Percentiles rank a stretch among this genome's conserved stretches.
Evolutionary conservation across 1,139 yeast genomes (phyloP).

Genomic region (Petasospora fabianii): DNA sequence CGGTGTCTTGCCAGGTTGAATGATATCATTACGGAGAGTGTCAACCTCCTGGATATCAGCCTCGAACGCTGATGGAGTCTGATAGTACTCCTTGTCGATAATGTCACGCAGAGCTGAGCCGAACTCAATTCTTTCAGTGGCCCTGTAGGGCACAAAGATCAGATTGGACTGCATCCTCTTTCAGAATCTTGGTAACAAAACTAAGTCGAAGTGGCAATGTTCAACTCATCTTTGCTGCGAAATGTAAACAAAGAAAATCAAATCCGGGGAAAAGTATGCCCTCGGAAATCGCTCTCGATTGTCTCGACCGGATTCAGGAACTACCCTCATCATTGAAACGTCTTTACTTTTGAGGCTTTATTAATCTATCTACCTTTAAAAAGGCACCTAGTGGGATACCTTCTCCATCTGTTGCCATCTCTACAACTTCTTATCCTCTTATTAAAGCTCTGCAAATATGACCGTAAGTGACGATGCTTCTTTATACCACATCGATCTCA

Average conservation of each 20-base stretch:
- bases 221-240: not conserved
- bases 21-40: conserved; percentile 34
- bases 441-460: not conserved
- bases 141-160: conserved; percentile 50
- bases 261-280: not conserved
- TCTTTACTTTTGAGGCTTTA: not conserved
- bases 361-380: too few relatives aligned
- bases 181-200: not conserved
- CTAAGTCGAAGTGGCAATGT: not conserved
- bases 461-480: not conserved
- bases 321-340: not conserved
- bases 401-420: too few relatives aligned
- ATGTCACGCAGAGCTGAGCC: conserved; percentile 43
- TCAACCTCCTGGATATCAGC: conserved; percentile 47
- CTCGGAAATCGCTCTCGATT: not conserved
- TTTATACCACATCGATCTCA: too few relatives aligned
- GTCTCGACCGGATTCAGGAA: not conserved
- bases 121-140: conserved; percentile 46
- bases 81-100: conserved; percentile 61
- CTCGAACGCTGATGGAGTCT: conserved; percentile 55
- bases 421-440: not conserved
- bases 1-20: conserved; percentile 29
- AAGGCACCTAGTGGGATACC: too few relatives aligned
- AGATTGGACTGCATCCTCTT: conserved; percentile 34
- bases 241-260: not conserved